Evolutionary conservation across 2,329 filamentous ascomycete genomes (phyloP), one percentile per base, ranked within the genome.

Genomic region (Pseudogymnoascus sp.): DNA sequence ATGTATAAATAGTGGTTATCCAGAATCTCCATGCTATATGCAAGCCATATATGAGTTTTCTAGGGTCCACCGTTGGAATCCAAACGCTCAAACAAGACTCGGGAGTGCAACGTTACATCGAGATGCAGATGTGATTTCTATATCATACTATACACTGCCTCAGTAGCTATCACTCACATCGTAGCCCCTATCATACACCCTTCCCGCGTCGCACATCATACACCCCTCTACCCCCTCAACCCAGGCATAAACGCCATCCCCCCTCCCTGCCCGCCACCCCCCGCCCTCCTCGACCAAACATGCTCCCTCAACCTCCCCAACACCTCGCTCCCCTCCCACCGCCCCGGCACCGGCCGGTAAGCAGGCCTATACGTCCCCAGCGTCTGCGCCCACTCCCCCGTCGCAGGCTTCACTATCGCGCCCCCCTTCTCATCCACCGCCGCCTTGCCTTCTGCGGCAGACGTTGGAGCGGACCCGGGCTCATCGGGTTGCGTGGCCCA

Each of bases 301-400:
- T 99, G 95, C 70, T 83, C 80, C 73, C 93, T 82, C 74, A 99
- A 74, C 80, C 95, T 77, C 26, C 74, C 75, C 70, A 99, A 77
- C 62, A 97, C 85, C 78, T 93, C 87, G 68, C 90, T 96, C 66
- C 88, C 86, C 76, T 82, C 85, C 95, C 95, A 99, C 67, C 93
- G 82, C 70, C 79, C 77, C 11, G 95, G 95, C 64, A 97, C 93
- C 40, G 93, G 93, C 63, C 93, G 82, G 77, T 97, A 97, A 37
- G 93, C 91, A 31, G 93, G 91, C 81, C 90, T 93, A 77, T 96
- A 97, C 21, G 91, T 93, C 33, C 95, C 95, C 4, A 97, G 82
- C 0, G 95, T 99, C 82, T 97, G 93, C 66, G 91, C 91, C 95
- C 95, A 99, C 79, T 99, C 95, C 66, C 93, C 92, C 74, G 81